Conservation (phyloP, 2,329 filamentous ascomycete species). For the Monilinia fructigena region DNA sequence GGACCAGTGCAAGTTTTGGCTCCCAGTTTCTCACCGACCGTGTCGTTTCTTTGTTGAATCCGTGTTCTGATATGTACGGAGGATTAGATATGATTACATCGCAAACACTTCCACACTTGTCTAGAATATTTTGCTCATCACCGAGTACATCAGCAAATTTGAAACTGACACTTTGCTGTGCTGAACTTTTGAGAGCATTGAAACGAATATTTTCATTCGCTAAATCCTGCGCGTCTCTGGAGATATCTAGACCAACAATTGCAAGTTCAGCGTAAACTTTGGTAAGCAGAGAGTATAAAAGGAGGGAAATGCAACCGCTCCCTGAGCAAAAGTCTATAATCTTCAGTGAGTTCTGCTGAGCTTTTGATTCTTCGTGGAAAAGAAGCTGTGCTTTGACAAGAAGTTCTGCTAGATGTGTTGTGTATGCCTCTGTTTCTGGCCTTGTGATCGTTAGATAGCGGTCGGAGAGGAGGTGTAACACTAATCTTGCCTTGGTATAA, state of each 20-base stretch:
- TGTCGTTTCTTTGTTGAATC: conserved; percentile 61
- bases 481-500: conserved; percentile 70
- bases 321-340: conserved; percentile 88
- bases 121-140: background rate
- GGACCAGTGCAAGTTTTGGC: conserved; percentile 75
- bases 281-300: conserved; percentile 63
- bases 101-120: conserved; percentile 1
- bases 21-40: conserved; percentile 80
- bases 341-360: conserved; percentile 45
- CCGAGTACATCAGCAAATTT: conserved; percentile 13
- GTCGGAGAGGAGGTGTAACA: background rate
- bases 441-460: conserved; percentile 38
- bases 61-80: conserved; percentile 73
- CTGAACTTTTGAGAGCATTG: conserved; percentile 45
- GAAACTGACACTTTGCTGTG: background rate
- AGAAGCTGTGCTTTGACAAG: background rate
- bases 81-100: conserved; percentile 79
- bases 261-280: conserved; percentile 44
- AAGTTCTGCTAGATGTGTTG: conserved; percentile 50
- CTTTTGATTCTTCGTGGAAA: background rate
- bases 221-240: conserved; percentile 61
- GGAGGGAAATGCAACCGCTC: conserved; percentile 83
- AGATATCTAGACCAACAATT: conserved; percentile 77
- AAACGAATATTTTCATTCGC: conserved; percentile 61
- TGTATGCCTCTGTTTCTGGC: conserved; percentile 70